Conservation (phyloP, 2,329 filamentous ascomycete species). For the Shiraia bambusicola region DNA sequence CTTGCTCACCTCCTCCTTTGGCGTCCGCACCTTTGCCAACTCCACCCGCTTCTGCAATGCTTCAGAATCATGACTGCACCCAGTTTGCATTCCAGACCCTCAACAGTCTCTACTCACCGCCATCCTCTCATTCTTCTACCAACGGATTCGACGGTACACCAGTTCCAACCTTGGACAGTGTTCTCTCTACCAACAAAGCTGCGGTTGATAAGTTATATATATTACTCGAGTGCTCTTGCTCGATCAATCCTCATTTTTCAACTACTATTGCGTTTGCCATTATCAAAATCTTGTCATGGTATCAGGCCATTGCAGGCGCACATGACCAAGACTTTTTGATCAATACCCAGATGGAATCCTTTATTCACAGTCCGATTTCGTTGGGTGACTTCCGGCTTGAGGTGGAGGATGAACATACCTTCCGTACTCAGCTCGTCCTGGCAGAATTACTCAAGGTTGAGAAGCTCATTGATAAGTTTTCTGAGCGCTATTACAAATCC, state of each 20-base stretch:
- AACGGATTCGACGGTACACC: conserved; percentile 29
- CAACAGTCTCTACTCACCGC: conserved; percentile 37
- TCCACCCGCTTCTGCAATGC: conserved; percentile 24
- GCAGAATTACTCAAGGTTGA: conserved; percentile 39
- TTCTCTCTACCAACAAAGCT: conserved; percentile 36
- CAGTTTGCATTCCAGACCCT: conserved; percentile 40
- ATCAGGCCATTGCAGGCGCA: conserved; percentile 36
- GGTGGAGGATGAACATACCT: conserved; percentile 33
- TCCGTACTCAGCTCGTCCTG: conserved; percentile 37
- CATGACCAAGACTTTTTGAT: conserved; percentile 19
- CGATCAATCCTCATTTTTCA: conserved; percentile 41
- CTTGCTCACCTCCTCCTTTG: conserved; percentile 28
- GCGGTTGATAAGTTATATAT: conserved; percentile 39
- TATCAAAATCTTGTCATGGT: conserved; percentile 41
- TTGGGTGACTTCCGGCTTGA: conserved; percentile 26
- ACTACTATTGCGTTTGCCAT: conserved; percentile 39
- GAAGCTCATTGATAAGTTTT: conserved; percentile 43
- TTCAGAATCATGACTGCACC: conserved; percentile 38
- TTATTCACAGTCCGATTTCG: conserved; percentile 29
- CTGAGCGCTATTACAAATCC: conserved; percentile 36
- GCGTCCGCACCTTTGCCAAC: conserved; percentile 32
- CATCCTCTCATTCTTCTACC: conserved; percentile 24
- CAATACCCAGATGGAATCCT: conserved; percentile 32
- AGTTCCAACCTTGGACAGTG: conserved; percentile 34
- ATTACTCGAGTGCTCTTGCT: conserved; percentile 38